Base-by-base conservation (phyloP, 768 basidiomycete species). In the Tylopilus subfusipes region DNA sequence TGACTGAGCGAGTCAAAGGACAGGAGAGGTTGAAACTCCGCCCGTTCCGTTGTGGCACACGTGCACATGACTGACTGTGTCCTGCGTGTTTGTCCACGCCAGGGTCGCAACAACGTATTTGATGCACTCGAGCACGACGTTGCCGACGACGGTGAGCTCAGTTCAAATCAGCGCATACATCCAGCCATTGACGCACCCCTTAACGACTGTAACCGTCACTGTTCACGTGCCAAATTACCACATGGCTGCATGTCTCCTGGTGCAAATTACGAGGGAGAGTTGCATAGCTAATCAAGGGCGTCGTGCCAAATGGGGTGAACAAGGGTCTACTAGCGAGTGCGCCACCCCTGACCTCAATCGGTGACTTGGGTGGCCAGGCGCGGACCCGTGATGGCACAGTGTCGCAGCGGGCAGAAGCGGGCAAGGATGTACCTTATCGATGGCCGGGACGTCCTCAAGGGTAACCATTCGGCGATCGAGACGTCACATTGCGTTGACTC, bases 1-100 rank as follows among this genome's bases (percentile, higher is more conserved):
- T 53, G 63, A 48, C 51, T 49, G 50, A 45, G 53, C 58, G n/a
- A 62, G 62, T 63, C 56, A 63, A 50, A 71, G 59, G 54, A 66
- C 58, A 72, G 57, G 53, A 59, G 42, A 19, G 59, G 54, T 70
- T 70, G 14, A 67, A 69, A 70, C 69, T 72, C 69, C 69, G 69
- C 57, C 40, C 3, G 16, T 57, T 52, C 55, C 48, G 52, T 54
- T 58, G 68, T 70, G 68, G 70, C 69, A 39, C 55, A 48, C 19
- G 38, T 42, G 34, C 11, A 21, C 39, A 21, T 40, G 38, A 36
- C 38, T 7, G 16, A 34, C 3, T 34, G 33, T 38, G 39, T 27
- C 19, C 55, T n/a, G 52, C 54, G 22, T 22, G 24, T 16, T n/a
- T n/a, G n/a, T n/a, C n/a, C n/a, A n/a, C n/a, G n/a, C 31, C 21